Evolutionary conservation across 2,329 filamentous ascomycete genomes (phyloP).

Genomic region (Onygenales sp.): DNA sequence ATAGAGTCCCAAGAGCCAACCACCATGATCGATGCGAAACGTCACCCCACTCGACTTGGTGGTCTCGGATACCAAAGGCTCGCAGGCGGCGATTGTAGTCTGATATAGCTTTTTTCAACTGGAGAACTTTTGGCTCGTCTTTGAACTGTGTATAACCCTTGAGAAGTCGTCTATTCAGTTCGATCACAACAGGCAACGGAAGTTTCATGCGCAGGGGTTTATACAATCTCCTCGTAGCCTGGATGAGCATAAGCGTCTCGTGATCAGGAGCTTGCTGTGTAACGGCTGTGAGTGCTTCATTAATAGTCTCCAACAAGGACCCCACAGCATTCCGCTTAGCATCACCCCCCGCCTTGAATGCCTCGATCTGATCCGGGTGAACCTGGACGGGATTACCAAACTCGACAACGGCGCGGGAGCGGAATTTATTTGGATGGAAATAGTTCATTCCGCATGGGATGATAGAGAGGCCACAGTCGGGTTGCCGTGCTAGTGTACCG

Average conservation of each 20-base stretch:
- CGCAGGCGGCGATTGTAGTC: constrained; percentile 70
- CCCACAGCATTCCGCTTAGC: constrained; percentile 68
- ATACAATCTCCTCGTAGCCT: constrained; percentile 76
- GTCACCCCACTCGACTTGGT: constrained; percentile 63
- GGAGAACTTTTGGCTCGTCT: constrained; percentile 64
- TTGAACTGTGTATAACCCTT: constrained; percentile 78
- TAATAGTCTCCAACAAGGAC: constrained; percentile 64
- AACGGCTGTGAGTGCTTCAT: constrained; percentile 67
- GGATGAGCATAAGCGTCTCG: constrained; percentile 75
- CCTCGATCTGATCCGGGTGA: constrained; percentile 60
- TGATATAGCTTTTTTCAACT: constrained; percentile 58
- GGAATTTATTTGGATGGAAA: constrained; percentile 86
- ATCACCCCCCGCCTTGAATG: constrained; percentile 57
- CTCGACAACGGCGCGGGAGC: constrained; percentile 75
- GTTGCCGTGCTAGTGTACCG: constrained; percentile 64
- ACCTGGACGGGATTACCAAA: constrained; percentile 74
- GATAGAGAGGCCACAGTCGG: constrained; percentile 73
- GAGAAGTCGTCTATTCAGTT: constrained; percentile 71
- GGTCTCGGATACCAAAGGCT: constrained; percentile 69
- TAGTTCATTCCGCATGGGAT: constrained; percentile 93
- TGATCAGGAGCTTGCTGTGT: constrained; percentile 81
- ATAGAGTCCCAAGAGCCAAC: constrained; percentile 58
- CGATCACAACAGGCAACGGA: constrained; percentile 73
- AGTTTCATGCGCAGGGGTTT: constrained; percentile 78
- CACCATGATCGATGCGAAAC: constrained; percentile 58